These are phyloP conservation scores for Teunomyces aglyptinius DNA, from an alignment of 805 yeast genomes.

Conservation along the genomic window DNA sequence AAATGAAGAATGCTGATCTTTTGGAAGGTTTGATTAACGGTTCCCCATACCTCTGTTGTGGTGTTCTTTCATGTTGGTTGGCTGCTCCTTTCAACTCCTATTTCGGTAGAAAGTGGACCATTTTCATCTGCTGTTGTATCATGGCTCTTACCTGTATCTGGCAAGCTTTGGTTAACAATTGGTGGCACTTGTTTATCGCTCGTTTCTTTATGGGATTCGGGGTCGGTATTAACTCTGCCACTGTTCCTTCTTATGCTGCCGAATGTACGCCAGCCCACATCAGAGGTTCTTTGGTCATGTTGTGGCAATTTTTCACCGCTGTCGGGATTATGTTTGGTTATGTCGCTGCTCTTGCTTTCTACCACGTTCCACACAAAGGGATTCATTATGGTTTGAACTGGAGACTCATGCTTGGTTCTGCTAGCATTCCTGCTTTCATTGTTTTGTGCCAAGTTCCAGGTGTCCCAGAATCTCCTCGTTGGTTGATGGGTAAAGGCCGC, in stretches of 20 bases:
- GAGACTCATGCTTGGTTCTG: conserved; percentile 67
- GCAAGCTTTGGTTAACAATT: conserved; percentile 62
- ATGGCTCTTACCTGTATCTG: conserved; percentile 63
- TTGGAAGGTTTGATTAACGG: conserved; percentile 60
- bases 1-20: conserved; percentile 48
- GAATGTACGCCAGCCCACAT: conserved; percentile 59
- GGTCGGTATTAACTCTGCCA: conserved; percentile 64
- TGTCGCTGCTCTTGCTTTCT: conserved; percentile 58
- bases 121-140: conserved; percentile 58
- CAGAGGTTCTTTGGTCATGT: conserved; percentile 66
- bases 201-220: conserved; percentile 61
- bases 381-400: conserved; percentile 51
- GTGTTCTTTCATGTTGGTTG: conserved; percentile 59
- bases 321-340: conserved; percentile 70
- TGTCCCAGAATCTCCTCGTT: conserved; percentile 71
- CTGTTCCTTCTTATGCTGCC: conserved; percentile 66
- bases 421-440: conserved; percentile 53
- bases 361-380: conserved; percentile 47
- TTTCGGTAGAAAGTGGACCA: conserved; percentile 61
- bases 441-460: conserved; percentile 49
- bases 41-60: conserved; percentile 63
- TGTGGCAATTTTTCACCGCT: conserved; percentile 77
- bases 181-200: conserved; percentile 61
- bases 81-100: conserved; percentile 50
- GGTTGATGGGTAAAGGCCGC: conserved; percentile 57